Evolutionary conservation across 1,139 yeast genomes (phyloP), one percentile per base, ranked within the genome.

Genomic region (Cylindricascospora bacillispora): DNA sequence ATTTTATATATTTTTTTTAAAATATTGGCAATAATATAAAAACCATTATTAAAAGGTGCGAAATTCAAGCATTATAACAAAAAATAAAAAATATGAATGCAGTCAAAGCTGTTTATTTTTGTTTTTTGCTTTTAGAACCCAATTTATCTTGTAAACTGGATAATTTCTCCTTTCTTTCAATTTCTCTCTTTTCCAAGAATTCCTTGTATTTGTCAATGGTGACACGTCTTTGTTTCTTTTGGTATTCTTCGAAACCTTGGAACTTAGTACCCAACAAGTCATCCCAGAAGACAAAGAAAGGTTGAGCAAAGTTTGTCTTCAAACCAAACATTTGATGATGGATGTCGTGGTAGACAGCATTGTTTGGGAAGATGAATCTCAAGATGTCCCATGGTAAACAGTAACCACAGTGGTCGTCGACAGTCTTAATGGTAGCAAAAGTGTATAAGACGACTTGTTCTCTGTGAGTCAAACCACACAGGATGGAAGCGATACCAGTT

Each of bases 371-470:
- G 11, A 86, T 35, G 25, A 73, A 52, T 60, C 89, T 98, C 63
- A 89, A 80, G 20, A 86, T 73, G 54, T 89, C 98, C 54, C 62
- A 80, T 12, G 97, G 98, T 35, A 89, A 62, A 27, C 85, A 73
- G 57, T 86, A 89, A 13, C 98, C 98, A 57, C 97, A 89, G 57
- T 89, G 98, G 56, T 89, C 98, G 55, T 89, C 98, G 30, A 89
- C 95, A 1, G 98, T 89, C 58, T 89, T 89, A 68, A 89, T 58
- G 4, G 98, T 89, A 11, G 95, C 81, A 54, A 89, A 82, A 3
- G 89, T 75, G 58, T 67, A 89, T 36, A 89, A 62, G 13, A 79
- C 43, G 21, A 80, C 62, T 30, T 77, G 61, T 58, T 89, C 97
- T 35, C 95, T 71, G 29, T 85, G 78, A 2, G 81, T 59, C 43